Percentiles rank a stretch among this genome's conserved stretches.
Conservation (phyloP, 108 stramenopile genomes). For the Nitzschia inconspicua region DNA sequence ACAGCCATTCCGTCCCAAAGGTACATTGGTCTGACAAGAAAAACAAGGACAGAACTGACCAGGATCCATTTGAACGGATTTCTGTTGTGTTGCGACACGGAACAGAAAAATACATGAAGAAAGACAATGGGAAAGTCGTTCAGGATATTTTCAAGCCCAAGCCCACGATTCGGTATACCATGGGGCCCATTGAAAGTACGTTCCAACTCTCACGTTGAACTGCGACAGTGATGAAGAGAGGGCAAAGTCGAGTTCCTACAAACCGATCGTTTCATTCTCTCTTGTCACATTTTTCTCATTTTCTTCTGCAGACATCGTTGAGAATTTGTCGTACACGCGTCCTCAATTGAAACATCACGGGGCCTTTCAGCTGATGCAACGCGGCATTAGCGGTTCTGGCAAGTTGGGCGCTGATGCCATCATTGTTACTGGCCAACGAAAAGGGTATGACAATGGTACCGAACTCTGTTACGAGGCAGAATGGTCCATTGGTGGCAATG, state of each 20-base stretch:
- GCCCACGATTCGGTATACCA: too few relatives aligned
- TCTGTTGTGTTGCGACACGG: slow-evolving; percentile 46
- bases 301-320: neutral
- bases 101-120: neutral
- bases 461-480: slow-evolving; percentile 1
- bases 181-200: neutral
- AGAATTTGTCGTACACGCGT: neutral
- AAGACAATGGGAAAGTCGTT: slow-evolving; percentile 36
- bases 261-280: neutral
- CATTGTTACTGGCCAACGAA: slow-evolving; percentile 27
- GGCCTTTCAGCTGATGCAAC: slow-evolving; percentile 3
- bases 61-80: slow-evolving; percentile 19
- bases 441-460: neutral
- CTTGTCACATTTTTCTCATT: neutral
- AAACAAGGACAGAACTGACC: neutral
- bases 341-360: too few relatives aligned
- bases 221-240: neutral
- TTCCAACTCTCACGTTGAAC: neutral
- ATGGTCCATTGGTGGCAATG: slow-evolving; percentile 7
- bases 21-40: neutral
- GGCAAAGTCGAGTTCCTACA: neutral
- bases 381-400: slow-evolving; percentile 53
- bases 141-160: too few relatives aligned
- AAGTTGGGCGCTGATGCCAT: slow-evolving; percentile 51
- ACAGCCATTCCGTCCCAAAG: slow-evolving; percentile 42